A percentile compares a stretch with the other conserved stretches of the same genome.
Conservation (phyloP, 352 stramenopile genomes). For the Phytopythium aichiense region DNA sequence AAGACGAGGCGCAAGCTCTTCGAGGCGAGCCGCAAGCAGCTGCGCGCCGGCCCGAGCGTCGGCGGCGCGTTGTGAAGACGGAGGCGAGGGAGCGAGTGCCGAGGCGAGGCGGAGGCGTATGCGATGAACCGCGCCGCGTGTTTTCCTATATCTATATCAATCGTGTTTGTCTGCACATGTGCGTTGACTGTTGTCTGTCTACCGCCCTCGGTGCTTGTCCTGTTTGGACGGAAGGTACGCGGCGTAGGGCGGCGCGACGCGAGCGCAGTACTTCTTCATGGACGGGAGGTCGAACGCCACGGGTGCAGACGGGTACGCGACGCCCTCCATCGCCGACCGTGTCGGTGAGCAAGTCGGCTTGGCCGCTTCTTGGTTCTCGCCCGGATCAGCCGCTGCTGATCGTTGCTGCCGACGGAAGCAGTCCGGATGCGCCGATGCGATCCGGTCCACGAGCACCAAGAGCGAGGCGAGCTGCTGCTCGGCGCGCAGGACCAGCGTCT, state of each 20-base stretch:
- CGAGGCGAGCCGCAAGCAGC: conserved; percentile 56
- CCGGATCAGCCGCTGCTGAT: not conserved
- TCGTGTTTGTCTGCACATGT: conserved; percentile 11
- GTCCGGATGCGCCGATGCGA: not conserved
- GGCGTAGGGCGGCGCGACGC: conserved; percentile 54
- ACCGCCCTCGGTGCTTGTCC: conserved; percentile 7
- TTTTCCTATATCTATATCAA: conserved; percentile 23
- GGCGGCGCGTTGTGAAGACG: conserved; percentile 23
- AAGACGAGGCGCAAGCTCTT: conserved; percentile 65
- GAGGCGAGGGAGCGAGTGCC: not conserved
- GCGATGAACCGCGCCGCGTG: not conserved
- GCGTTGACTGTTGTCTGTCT: not conserved
- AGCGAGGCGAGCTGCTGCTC: conserved; percentile 36
- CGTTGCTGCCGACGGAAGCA: conserved; percentile 11
- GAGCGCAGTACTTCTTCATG: conserved; percentile 63
- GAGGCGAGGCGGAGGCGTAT: not conserved
- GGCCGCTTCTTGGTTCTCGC: not conserved
- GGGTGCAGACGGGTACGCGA: conserved; percentile 23
- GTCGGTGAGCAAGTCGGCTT: not conserved
- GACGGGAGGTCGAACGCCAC: conserved; percentile 51
- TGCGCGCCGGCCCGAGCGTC: conserved; percentile 15
- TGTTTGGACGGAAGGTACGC: conserved; percentile 35
- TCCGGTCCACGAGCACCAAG: conserved; percentile 16
- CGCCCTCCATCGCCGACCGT: not conserved
- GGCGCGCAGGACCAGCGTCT: conserved; percentile 37